phyloP scores from a whole-genome alignment of 2,329 filamentous ascomycete genomes.

The Xylaria digitata region DNA sequence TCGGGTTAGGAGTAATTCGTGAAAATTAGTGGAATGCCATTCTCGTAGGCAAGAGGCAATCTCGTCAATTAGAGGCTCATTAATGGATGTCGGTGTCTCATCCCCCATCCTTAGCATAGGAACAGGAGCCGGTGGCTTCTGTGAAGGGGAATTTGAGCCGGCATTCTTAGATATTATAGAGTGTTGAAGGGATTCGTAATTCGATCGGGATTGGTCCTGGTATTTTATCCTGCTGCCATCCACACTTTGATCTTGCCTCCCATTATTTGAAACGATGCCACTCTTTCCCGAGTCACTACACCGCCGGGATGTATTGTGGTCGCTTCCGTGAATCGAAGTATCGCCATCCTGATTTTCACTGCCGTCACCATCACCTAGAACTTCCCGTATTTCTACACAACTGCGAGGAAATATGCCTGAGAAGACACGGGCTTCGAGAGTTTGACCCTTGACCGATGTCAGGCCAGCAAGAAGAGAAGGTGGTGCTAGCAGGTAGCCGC shows the following conservation, averaged over 20 bases:
- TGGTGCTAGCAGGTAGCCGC: constrained; percentile 93
- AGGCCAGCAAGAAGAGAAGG: constrained; percentile 92
- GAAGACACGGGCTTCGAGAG: constrained; percentile 94
- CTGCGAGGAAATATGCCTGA: constrained; percentile 97
- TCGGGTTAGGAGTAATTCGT: constrained; percentile 85
- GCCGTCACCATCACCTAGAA: constrained; percentile 79
- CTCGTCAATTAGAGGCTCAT: constrained; percentile 94
- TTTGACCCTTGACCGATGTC: constrained; percentile 90
- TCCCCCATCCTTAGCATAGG: constrained; percentile 98
- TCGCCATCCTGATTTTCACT: constrained; percentile 68
- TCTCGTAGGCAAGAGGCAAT: constrained; percentile 96
- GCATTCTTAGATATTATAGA: constrained; percentile 64
- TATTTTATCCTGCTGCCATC: constrained; percentile 43
- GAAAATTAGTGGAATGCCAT: constrained; percentile 98
- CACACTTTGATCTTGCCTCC: constrained; percentile 48
- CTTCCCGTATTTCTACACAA: constrained; percentile 94
- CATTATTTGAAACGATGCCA: constrained; percentile 58
- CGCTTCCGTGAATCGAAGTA: constrained; percentile 47
- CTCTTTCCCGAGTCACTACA: constrained; percentile 66
- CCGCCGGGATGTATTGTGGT: constrained; percentile 50
- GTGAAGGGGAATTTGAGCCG: constrained; percentile 60
- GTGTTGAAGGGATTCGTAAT: constrained; percentile 42
- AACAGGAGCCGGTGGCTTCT: constrained; percentile 87
- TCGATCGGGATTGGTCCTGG: constrained; percentile 6
- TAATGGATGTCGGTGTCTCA: constrained; percentile 88